Evolutionary conservation across 2,329 filamentous ascomycete species (phyloP).

Genomic region (Aspergillus sp.): DNA sequence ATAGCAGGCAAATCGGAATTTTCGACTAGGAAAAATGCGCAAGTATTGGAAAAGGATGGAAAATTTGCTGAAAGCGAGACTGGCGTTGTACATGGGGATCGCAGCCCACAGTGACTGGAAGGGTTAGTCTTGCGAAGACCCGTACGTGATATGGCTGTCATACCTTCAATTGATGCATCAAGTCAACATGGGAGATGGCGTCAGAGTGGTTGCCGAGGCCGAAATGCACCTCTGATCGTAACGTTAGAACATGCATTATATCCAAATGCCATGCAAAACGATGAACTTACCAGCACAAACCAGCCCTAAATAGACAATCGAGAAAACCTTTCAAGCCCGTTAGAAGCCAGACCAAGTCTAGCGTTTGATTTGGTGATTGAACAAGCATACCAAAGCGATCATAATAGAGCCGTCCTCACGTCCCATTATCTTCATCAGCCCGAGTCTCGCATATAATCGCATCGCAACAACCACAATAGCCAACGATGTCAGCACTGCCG

Average conservation of each 20-base stretch:
- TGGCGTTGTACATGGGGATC: conserved; percentile 29
- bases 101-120: conserved; percentile 24
- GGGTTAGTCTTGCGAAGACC: background rate
- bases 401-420: conserved; percentile 30
- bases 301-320: conserved; percentile 22
- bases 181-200: conserved; percentile 8
- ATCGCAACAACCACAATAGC: conserved; percentile 21
- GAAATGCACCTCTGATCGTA: conserved; percentile 19
- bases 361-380: no score
- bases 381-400: conserved; percentile 16
- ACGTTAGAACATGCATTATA: conserved; percentile 4
- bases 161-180: conserved; percentile 24
- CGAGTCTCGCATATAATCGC: conserved; percentile 23
- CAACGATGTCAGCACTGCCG: conserved; percentile 22
- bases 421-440: conserved; percentile 27
- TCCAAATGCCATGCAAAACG: background rate
- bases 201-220: conserved; percentile 20
- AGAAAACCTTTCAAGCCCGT: conserved; percentile 13
- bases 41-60: conserved; percentile 45
- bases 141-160: background rate
- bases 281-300: conserved; percentile 22
- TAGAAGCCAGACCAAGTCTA: background rate
- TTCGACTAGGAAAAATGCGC: conserved; percentile 35
- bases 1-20: conserved; percentile 29
- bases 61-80: conserved; percentile 35